Percentiles rank a stretch among this genome's conserved stretches.
These are phyloP conservation scores for Dillenia suffruticosa DNA, from an alignment of 164 flowering plant species.

Conservation along the genomic window DNA sequence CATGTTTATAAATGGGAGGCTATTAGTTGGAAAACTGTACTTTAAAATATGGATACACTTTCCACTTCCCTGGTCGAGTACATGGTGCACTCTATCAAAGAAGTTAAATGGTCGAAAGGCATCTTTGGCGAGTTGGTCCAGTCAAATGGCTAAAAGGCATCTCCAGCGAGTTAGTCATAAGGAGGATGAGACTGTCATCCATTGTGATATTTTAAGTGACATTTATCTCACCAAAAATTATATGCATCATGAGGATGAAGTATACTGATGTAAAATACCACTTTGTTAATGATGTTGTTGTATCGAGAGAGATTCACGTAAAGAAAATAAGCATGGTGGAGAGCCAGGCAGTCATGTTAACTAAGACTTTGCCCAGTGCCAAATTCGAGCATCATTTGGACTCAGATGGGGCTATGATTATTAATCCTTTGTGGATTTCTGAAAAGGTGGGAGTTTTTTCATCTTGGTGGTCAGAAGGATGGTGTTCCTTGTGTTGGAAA, in stretches of 20 bases:
- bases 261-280: background rate
- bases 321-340: background rate
- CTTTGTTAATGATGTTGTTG: background rate
- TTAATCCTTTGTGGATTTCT: background rate
- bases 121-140: too few relatives aligned
- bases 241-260: too few relatives aligned
- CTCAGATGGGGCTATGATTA: background rate
- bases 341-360: background rate
- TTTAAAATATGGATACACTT: too few relatives aligned
- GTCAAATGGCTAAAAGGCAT: background rate
- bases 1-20: background rate
- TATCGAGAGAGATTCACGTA: background rate
- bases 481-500: too few relatives aligned
- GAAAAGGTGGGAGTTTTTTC: too few relatives aligned
- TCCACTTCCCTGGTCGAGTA: too few relatives aligned
- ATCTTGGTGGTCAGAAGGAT: too few relatives aligned
- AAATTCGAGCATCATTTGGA: background rate
- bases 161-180: background rate
- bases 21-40: too few relatives aligned
- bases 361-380: background rate
- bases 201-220: background rate
- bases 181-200: background rate
- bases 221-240: too few relatives aligned
- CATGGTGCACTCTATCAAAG: too few relatives aligned
- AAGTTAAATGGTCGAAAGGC: too few relatives aligned